Evolutionary conservation across 2,329 filamentous ascomycete species (phyloP).

Genomic region (Biscogniauxia mediterranea): DNA sequence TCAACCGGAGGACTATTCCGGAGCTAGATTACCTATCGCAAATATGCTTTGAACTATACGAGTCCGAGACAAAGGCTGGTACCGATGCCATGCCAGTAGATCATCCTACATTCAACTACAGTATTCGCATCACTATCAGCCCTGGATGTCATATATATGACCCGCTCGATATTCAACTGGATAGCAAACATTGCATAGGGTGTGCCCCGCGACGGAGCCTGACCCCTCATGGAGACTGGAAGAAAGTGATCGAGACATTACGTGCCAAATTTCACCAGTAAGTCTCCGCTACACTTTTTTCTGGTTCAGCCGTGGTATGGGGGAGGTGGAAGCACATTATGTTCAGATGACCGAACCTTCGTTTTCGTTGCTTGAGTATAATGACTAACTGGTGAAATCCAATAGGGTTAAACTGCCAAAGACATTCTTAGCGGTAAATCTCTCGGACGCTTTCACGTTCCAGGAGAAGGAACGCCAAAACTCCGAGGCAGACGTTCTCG

Average conservation of each 20-base stretch:
- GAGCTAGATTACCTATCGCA: conserved; percentile 97
- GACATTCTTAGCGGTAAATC: conserved; percentile 63
- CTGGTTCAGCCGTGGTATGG: conserved; percentile 5
- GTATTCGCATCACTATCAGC: conserved; percentile 92
- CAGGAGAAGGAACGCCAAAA: conserved; percentile 54
- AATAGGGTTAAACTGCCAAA: conserved; percentile 63
- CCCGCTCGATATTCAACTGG: conserved; percentile 91
- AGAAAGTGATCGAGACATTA: conserved; percentile 92
- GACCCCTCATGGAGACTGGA: conserved; percentile 92
- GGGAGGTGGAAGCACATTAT: neutral
- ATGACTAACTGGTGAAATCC: conserved; percentile 16
- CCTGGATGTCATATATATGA: conserved; percentile 97
- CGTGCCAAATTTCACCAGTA: conserved; percentile 94
- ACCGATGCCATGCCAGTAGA: conserved; percentile 47
- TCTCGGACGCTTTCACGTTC: conserved; percentile 61
- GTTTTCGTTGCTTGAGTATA: conserved; percentile 6
- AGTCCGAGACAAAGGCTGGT: conserved; percentile 72
- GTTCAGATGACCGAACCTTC: neutral
- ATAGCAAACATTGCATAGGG: conserved; percentile 94
- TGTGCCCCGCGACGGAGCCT: conserved; percentile 87
- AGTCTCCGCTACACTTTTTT: conserved; percentile 36
- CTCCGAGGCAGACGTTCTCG: conserved; percentile 46
- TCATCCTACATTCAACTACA: conserved; percentile 82
- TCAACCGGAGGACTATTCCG: conserved; percentile 89
- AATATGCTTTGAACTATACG: conserved; percentile 97